Base-by-base conservation (phyloP, 768 basidiomycete species). In the Auricularia auricula-judae region DNA sequence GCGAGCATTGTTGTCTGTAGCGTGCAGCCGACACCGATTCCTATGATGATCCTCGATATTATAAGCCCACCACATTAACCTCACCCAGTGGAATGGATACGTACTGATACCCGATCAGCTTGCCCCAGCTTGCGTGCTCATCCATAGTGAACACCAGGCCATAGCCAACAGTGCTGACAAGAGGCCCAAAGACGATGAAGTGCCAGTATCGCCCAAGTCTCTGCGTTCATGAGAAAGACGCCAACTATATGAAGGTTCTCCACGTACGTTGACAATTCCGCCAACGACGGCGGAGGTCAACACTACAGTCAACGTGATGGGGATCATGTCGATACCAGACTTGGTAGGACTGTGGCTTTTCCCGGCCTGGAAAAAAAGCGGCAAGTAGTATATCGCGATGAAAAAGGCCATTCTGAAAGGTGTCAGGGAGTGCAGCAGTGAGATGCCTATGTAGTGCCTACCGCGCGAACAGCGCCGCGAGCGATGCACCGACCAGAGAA, bases 81-180 rank as follows among this genome's bases (percentile, higher is more conserved):
- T 12, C 16, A 23, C 21, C n/a, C 21, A n/a, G 43, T 33, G 4
- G 68, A 16, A 75, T 76, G 36, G 70, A 65, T 29, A 78, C 68
- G 67, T 76, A 75, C 67, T 80, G 78, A 68, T 67, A 78, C 2
- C 78, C 78, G 59, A 74, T 69, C n/a, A 78, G 65, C 62, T 71
- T 63, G 0, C 65, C 66, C 10, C 64, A 53, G 33, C 42, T 59
- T 10, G 75, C 74, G 51, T 71, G n/a, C 16, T 65, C 66, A 47
- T 70, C 66, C 43, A 76, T 62, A 7, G 77, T 77, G 70, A 71
- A 77, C 58, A 78, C 69, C 8, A 79, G 70, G 16, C 77, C 78
- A 47, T 72, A 73, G 51, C 72, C 76, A 59, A 76, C 68, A 5
- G 47, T 18, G 62, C 35, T 5, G 36, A 51, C 43, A 14, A 33